Conservation (phyloP, 441 rosid species). For the Omphalea diandra region DNA sequence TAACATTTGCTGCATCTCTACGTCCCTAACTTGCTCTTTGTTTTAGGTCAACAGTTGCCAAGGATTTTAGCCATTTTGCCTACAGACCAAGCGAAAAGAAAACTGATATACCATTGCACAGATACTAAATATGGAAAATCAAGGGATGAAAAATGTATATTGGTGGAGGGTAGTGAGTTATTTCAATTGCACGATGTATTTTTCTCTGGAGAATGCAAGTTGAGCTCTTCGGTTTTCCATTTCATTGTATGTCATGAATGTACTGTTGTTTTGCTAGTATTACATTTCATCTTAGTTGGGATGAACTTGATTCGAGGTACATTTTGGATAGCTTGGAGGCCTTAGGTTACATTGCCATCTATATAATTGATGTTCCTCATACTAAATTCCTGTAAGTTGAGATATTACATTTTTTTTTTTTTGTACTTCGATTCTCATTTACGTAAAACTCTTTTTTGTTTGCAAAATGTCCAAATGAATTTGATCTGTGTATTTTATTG, state of each 20-base stretch:
- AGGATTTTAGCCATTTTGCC: slow-evolving; percentile 63
- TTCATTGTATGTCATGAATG: not conserved
- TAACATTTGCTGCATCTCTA: slow-evolving; percentile 7
- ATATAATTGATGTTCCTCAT: not conserved
- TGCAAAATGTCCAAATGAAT: not conserved
- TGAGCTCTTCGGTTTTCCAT: not conserved
- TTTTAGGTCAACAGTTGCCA: slow-evolving; percentile 43
- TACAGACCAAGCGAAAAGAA: slow-evolving; percentile 41
- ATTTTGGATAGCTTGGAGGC: not conserved
- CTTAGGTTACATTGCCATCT: slow-evolving; percentile 6
- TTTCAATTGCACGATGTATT: slow-evolving; percentile 8
- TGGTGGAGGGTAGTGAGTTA: slow-evolving; percentile 9
- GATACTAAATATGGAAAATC: slow-evolving; percentile 35
- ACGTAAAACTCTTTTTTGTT: not conserved
- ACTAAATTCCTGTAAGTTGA: slow-evolving; percentile 19
- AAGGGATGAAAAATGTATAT: slow-evolving; percentile 1
- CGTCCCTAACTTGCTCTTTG: slow-evolving; percentile 23
- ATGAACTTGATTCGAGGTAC: not conserved
- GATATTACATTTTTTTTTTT: not conserved
- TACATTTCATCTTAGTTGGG: slow-evolving; percentile 18
- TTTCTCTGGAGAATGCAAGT: slow-evolving; percentile 3
- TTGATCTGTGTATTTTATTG: not conserved
- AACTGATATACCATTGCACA: slow-evolving; percentile 30
- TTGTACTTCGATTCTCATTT: slow-evolving; percentile 6
- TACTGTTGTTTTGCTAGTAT: not conserved